Conservation (phyloP, 73 alveolate genomes). For the Paramecium sonneborni region DNA sequence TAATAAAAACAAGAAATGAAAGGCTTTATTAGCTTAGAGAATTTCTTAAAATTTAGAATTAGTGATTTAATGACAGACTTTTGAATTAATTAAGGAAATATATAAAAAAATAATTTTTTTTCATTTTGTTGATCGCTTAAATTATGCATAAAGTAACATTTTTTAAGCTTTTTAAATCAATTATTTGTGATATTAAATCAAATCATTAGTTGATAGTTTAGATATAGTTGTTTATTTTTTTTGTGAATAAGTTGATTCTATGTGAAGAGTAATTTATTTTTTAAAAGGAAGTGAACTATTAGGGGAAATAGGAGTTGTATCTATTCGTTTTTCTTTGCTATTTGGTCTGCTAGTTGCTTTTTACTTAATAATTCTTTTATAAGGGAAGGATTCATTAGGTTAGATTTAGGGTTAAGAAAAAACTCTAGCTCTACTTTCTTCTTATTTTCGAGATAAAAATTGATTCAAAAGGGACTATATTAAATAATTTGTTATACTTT, state of each 20-base stretch:
- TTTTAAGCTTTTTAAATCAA: background rate
- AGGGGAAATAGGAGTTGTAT: background rate
- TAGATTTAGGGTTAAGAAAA: background rate
- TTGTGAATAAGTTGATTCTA: background rate
- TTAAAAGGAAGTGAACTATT: background rate
- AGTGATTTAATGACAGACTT: background rate
- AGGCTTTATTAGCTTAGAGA: background rate
- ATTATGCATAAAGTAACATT: slow-evolving; percentile 8
- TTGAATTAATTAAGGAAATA: background rate
- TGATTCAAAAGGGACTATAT: background rate
- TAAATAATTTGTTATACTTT: background rate
- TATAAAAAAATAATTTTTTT: background rate
- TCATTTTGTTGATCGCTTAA: background rate
- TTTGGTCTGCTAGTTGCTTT: background rate
- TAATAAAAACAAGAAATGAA: background rate
- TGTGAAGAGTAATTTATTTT: background rate
- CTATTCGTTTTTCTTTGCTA: background rate
- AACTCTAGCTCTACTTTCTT: background rate
- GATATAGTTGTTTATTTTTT: background rate
- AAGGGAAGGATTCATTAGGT: background rate
- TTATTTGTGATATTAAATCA: background rate
- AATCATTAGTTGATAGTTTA: slow-evolving; percentile 12
- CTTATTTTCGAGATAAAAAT: background rate
- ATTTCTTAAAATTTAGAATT: background rate
- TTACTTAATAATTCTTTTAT: background rate